Base-by-base conservation (phyloP, 2,329 filamentous ascomycete species). In the Colletotrichum liriopes region DNA sequence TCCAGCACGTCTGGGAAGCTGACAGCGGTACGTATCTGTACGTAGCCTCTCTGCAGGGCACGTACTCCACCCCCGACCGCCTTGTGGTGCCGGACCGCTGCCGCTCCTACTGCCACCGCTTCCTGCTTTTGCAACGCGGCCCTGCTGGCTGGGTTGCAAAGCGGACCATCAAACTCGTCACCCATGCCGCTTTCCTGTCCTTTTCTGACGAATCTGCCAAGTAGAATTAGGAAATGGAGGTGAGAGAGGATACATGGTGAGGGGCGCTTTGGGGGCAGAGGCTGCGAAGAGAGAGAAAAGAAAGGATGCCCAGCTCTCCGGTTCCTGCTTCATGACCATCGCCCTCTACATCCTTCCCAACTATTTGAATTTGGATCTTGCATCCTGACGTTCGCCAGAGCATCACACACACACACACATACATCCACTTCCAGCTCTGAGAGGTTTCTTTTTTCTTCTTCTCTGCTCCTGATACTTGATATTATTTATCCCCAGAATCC, bases 1-100 rank as follows among this genome's bases (percentile, higher is more conserved):
- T 26, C 18, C 20, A 11, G 23, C 43, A 59, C 35, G 39, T 51
- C 32, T 52, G 26, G 65, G 51, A 58, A 51, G 39, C 18, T 43
- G n/a, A 32, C 23, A 47, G 26, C 5, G 43, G 23, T 51, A 66
- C 29, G 58, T 61, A n/a, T 12, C 7, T 11, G 41, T 29, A 47
- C 26, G 41, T 39, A 49, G 5, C 32, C 16, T 18, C 16, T 49
- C n/a, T 26, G 18, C 32, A 26, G 18, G 26, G 23, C 18, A 39
- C 61, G 35, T 54, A 32, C 61, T 32, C 52, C 60, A 37, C 43
- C 49, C 52, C 61, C 61, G 67, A 69, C 67, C 67, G 67, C 61
- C 67, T 59, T 43, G 16, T 65, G 67, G 52, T 23, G 52, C 52
- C 20, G 52, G 52, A 16, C 47, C 51, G 62, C 66, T 64, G n/a